phyloP scores from a whole-genome alignment of 1,284 basidiomycete species.

The Ustilago loliicola region DNA sequence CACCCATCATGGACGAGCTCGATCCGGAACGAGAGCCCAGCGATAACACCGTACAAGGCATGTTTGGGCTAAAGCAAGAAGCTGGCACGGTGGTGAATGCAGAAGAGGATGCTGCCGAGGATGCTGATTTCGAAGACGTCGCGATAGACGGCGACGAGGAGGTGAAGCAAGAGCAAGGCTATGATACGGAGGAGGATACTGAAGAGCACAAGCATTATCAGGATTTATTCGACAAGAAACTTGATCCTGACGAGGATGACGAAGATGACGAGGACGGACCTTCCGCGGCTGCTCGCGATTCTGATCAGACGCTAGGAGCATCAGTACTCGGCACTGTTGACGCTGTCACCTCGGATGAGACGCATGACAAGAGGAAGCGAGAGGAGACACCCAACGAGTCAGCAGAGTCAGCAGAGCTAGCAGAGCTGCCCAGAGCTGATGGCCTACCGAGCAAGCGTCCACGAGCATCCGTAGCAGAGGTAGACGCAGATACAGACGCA shows the following conservation, averaged over 20 bases:
- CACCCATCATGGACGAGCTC: constrained; percentile 53
- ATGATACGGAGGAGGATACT: constrained; percentile 29
- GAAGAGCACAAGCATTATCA: constrained; percentile 49
- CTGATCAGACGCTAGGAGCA: constrained; percentile 33
- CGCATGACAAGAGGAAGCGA: constrained; percentile 31
- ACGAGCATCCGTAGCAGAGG: constrained; percentile 17
- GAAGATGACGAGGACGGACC: constrained; percentile 29
- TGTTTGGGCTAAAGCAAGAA: constrained; percentile 12
- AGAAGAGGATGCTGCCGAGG: constrained; percentile 15
- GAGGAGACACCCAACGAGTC: constrained; percentile 5
- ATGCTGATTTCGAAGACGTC: constrained; percentile 43
- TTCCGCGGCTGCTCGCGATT: background rate
- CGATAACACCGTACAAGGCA: constrained; percentile 41
- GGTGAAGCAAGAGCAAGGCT: constrained; percentile 14
- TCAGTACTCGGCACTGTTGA: constrained; percentile 38
- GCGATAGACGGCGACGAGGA: constrained; percentile 14
- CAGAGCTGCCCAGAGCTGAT: constrained; percentile 26
- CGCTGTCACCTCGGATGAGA: constrained; percentile 16
- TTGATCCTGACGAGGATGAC: constrained; percentile 50
- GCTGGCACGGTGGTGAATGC: background rate
- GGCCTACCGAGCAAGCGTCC: constrained; percentile 32
- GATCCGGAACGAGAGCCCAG: constrained; percentile 24
- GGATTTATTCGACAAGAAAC: constrained; percentile 49
- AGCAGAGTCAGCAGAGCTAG: background rate
- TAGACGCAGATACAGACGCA: constrained; percentile 17